Conservation (phyloP, 192 early-diverging fungal species). For the Chytriomyces sp. region DNA sequence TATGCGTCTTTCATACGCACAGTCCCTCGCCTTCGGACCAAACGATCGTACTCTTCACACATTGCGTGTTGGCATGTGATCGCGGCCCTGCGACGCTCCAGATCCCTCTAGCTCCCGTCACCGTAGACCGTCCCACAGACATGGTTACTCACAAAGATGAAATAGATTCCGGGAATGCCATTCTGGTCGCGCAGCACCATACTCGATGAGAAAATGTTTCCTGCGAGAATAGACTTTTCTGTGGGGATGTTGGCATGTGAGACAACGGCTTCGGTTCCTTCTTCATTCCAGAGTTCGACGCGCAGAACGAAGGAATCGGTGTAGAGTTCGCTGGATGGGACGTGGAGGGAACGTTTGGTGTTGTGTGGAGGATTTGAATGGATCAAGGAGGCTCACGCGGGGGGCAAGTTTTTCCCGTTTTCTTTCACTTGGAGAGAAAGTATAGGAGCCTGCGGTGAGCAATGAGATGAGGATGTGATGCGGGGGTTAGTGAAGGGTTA, state of each 20-base stretch:
- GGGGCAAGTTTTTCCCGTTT: slow-evolving; percentile 5
- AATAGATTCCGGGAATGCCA: slow-evolving; percentile 23
- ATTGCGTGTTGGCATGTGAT: no score
- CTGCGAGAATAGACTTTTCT: slow-evolving; percentile 24
- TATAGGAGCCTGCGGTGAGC: slow-evolving; percentile 3
- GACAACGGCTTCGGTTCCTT: slow-evolving; percentile 10
- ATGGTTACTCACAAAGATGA: slow-evolving; percentile 23
- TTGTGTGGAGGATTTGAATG: background rate
- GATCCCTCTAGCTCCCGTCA: no score
- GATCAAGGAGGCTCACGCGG: background rate
- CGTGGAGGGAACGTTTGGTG: background rate
- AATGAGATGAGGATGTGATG: background rate
- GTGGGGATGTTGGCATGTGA: slow-evolving; percentile 23
- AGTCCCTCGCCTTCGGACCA: no score
- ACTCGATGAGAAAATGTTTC: slow-evolving; percentile 21
- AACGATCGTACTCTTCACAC: no score
- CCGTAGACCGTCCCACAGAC: no score
- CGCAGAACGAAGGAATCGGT: slow-evolving; percentile 20
- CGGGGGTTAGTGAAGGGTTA: background rate
- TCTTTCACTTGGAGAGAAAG: slow-evolving; percentile 25
- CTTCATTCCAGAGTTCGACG: slow-evolving; percentile 27
- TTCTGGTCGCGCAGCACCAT: slow-evolving; percentile 24
- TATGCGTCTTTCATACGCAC: no score
- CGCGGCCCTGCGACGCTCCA: no score
- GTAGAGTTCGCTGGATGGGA: slow-evolving; percentile 20